Evolutionary conservation across 805 yeast species (phyloP).

Genomic region (Yamadazyma scolyti): DNA sequence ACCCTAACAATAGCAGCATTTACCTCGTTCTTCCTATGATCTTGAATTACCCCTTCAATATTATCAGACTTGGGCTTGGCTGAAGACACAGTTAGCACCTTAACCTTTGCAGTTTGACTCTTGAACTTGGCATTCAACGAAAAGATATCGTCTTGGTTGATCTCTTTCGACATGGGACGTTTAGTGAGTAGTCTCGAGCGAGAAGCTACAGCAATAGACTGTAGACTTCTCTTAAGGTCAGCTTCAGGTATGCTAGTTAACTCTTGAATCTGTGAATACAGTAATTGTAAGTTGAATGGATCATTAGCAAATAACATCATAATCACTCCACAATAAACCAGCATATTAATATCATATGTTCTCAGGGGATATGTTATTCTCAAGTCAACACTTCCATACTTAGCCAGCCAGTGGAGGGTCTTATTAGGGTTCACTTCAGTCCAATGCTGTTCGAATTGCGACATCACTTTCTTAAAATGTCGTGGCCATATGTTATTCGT

Average conservation of each 20-base stretch:
- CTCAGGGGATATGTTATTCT: conserved; percentile 64
- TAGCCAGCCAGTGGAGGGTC: conserved; percentile 68
- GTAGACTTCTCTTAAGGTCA: conserved; percentile 74
- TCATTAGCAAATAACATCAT: conserved; percentile 54
- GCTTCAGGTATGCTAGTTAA: conserved; percentile 67
- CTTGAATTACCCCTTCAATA: conserved; percentile 55
- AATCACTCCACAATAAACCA: conserved; percentile 77
- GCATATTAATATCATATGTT: conserved; percentile 74
- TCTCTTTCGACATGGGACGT: conserved; percentile 69
- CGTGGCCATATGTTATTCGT: conserved; percentile 44
- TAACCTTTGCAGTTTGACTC: conserved; percentile 64
- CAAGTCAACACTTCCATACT: conserved; percentile 79
- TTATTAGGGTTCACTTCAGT: conserved; percentile 40
- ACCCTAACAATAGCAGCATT: conserved; percentile 87
- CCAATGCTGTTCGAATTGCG: conserved; percentile 41
- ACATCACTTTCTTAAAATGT: conserved; percentile 32
- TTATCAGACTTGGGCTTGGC: conserved; percentile 30
- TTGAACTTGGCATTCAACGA: conserved; percentile 65
- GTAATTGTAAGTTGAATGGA: conserved; percentile 51
- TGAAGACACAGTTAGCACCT: conserved; percentile 61
- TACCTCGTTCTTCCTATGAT: conserved; percentile 61
- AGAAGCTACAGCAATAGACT: conserved; percentile 82
- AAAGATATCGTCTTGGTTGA: conserved; percentile 61
- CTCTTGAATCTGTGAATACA: conserved; percentile 58
- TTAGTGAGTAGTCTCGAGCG: conserved; percentile 72